These are phyloP conservation scores for Obba rivulosa DNA, from an alignment of 768 basidiomycete species.

Conservation along the genomic window DNA sequence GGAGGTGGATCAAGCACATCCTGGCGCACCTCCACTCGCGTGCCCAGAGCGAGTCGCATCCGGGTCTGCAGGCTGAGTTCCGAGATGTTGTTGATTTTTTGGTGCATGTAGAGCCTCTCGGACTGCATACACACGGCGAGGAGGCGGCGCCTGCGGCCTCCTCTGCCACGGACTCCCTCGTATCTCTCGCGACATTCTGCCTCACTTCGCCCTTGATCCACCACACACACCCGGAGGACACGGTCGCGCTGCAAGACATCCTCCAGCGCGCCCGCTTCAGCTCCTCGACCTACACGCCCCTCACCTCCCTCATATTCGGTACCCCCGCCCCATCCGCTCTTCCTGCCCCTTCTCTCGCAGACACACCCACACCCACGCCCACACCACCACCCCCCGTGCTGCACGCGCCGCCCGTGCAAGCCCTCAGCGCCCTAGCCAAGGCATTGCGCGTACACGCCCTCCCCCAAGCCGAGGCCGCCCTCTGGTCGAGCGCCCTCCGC, in stretches of 20 bases:
- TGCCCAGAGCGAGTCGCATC: neutral
- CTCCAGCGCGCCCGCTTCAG: conserved; percentile 5
- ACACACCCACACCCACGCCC: conserved; percentile 1
- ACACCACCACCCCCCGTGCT: conserved; percentile 3
- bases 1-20: conserved; percentile 22
- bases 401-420: conserved; percentile 11
- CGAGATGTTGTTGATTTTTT: conserved; percentile 20
- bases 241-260: neutral
- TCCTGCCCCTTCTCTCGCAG: neutral
- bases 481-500: conserved; percentile 47
- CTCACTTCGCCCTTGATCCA: conserved; percentile 4
- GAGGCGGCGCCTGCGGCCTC: conserved; percentile 1
- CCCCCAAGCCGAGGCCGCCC: conserved; percentile 40
- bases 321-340: conserved; percentile 2
- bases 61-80: conserved; percentile 5
- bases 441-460: conserved; percentile 31
- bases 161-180: conserved; percentile 7
- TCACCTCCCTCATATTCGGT: conserved; percentile 8
- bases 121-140: conserved; percentile 4
- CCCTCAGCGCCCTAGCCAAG: conserved; percentile 22
- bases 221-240: neutral
- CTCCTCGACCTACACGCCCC: conserved; percentile 10
- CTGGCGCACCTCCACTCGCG: conserved; percentile 11
- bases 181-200: conserved; percentile 10
- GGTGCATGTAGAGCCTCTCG: conserved; percentile 6